Evolutionary conservation across 768 basidiomycete genomes (phyloP), one percentile per base, ranked within the genome.

Genomic region (Hortiboletus flavorubellus): DNA sequence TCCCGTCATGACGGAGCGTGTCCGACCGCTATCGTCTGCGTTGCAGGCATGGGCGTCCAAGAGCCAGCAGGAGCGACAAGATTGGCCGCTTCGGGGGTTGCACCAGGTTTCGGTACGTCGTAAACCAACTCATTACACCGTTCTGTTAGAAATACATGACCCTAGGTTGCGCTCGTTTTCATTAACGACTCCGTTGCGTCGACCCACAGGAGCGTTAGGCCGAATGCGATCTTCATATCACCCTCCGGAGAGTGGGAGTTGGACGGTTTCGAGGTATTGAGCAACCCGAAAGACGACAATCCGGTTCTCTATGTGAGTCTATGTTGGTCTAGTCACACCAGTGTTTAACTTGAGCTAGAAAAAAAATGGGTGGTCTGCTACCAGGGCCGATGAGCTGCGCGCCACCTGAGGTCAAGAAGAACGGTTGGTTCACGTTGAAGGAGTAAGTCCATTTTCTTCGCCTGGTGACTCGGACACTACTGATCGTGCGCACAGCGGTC

Each of bases 201-300:
- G 3, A 90, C 91, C 0, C 93, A 97, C 62, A 93, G 93, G 21
- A 89, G 86, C 60, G 66, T 95, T 53, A 76, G 83, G 55, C 69
- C 80, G n/a, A 79, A 81, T 54, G 85, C 91, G 1, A 82, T 98
- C 54, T 98, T 97, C 66, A 83, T 97, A 49, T 93, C 96, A 1
- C 86, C 88, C 0, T 91, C 93, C 0, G 92, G 96, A 6, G 97
- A 99, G 75, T 98, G 96, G 97, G 91, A 91, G 66, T 75, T 99
- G 8, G 95, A 92, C 18, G 96, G 96, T 1, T 94, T 98, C 65
- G 97, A 99, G 64, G 73, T 96, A 0, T 70, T 97, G 58, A 93
- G 92, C 62, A 91, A 80, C 60, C 80, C 87, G 9, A 89, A 85
- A 62, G 95, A 98, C 49, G 85, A 90, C 14, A 69, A 77, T 43